A percentile compares a stretch with the other conserved stretches of the same genome.
Evolutionary conservation across 495 filamentous ascomycete species (phyloP).

Genomic region (Apodospora peruviana): DNA sequence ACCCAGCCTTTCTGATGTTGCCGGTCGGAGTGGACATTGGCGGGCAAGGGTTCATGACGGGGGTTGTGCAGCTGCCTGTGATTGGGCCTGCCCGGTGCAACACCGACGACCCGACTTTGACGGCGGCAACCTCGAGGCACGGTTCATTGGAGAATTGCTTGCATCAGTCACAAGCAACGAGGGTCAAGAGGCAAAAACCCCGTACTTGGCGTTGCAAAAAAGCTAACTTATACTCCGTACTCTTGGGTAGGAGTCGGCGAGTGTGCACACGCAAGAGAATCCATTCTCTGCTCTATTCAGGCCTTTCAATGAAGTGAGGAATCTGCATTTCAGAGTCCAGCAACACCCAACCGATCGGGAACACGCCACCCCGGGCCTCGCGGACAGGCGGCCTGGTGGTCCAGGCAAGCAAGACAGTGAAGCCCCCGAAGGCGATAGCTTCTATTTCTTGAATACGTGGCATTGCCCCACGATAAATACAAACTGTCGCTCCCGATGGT

Average conservation of each 20-base stretch:
- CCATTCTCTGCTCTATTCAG: no score
- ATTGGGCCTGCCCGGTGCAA: slow-evolving; percentile 13
- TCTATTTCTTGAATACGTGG: background rate
- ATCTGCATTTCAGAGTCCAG: background rate
- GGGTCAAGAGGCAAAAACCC: background rate
- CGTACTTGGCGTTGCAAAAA: slow-evolving; percentile 1
- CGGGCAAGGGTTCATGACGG: background rate
- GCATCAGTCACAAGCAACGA: slow-evolving; percentile 4
- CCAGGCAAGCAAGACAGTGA: background rate
- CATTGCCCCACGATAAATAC: background rate
- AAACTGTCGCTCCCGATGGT: background rate
- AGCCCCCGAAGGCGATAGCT: no score
- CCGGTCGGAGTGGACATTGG: background rate
- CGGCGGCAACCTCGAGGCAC: slow-evolving; percentile 13
- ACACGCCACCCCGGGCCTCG: background rate
- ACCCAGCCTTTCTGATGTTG: background rate
- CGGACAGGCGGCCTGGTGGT: background rate
- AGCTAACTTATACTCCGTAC: background rate
- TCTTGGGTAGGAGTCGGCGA: background rate
- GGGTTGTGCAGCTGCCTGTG: slow-evolving; percentile 3
- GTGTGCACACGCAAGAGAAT: background rate
- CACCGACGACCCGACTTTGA: slow-evolving; percentile 7
- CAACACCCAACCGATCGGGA: background rate
- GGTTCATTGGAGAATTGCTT: slow-evolving; percentile 19
- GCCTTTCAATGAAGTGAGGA: no score